phyloP scores from a whole-genome alignment of 2,329 filamentous ascomycete genomes.

The Curvularia eragrostidis region DNA sequence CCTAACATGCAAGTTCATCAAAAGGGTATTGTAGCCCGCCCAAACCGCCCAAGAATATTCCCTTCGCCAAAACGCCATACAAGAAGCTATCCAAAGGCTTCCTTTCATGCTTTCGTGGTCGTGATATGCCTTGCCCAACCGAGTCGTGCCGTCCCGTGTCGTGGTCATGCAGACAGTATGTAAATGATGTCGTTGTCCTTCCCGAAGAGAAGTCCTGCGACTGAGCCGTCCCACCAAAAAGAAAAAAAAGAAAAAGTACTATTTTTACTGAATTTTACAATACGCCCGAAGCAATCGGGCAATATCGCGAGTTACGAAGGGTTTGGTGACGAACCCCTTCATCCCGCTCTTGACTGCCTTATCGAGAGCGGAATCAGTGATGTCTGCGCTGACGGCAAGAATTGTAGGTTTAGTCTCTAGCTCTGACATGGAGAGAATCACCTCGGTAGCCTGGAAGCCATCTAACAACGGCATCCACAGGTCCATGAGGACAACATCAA shows the following conservation, averaged over 20 bases:
- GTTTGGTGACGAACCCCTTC: conserved; percentile 73
- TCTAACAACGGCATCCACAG: conserved; percentile 80
- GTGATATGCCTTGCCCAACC: conserved; percentile 22
- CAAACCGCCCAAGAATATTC: conserved; percentile 7
- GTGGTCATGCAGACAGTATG: conserved; percentile 9
- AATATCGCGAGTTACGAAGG: conserved; percentile 68
- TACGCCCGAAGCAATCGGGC: conserved; percentile 64
- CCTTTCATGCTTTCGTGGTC: conserved; percentile 28
- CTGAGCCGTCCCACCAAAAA: conserved; percentile 4
- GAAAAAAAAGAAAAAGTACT: conserved; percentile 2
- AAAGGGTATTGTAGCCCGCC: conserved; percentile 20
- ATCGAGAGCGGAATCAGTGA: conserved; percentile 68
- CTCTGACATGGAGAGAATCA: conserved; percentile 62
- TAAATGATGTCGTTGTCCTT: conserved; percentile 14
- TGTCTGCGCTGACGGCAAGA: conserved; percentile 71
- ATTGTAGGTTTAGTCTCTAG: conserved; percentile 52
- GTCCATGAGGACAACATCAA: conserved; percentile 75
- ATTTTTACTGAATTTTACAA: conserved; percentile 37
- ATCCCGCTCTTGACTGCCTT: conserved; percentile 68
- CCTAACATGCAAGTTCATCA: conserved; percentile 16
- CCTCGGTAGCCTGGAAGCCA: conserved; percentile 71
- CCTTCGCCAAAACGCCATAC: conserved; percentile 18
- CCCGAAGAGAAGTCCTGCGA: conserved; percentile 21
- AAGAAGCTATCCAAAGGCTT: conserved; percentile 12
- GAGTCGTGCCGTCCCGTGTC: conserved; percentile 2